Evolutionary conservation across 164 flowering plant genomes (phyloP).

Genomic region (Dillenia suffruticosa): DNA sequence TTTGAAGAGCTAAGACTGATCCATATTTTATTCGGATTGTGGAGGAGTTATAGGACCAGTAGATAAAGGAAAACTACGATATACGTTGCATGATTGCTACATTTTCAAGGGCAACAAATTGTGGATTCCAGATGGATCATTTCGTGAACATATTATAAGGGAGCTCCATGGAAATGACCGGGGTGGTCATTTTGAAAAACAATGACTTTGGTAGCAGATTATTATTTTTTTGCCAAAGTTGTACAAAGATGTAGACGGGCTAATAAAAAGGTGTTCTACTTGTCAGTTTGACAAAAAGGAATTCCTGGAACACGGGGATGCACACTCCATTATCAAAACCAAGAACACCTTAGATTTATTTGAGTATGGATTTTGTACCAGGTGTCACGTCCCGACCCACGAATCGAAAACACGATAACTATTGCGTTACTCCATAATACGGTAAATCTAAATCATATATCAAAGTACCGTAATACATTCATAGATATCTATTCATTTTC

Average conservation of each 20-base stretch:
- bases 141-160: not conserved
- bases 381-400: no score
- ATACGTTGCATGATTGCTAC: not conserved
- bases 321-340: not conserved
- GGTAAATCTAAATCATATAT: no score
- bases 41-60: no score
- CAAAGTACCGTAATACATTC: no score
- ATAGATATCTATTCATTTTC: no score
- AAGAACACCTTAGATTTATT: not conserved
- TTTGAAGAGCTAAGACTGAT: not conserved
- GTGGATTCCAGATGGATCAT: not conserved
- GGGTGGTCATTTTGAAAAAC: not conserved
- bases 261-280: no score
- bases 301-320: no score
- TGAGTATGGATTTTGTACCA: not conserved
- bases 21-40: not conserved
- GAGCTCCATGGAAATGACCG: not conserved
- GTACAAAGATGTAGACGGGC: no score
- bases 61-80: not conserved
- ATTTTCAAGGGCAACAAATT: not conserved
- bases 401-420: no score
- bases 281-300: not conserved
- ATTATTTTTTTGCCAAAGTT: no score
- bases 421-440: no score
- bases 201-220: no score